Conservation (phyloP, 176 grass and related monocot species). For the Saccharum officinarum region DNA sequence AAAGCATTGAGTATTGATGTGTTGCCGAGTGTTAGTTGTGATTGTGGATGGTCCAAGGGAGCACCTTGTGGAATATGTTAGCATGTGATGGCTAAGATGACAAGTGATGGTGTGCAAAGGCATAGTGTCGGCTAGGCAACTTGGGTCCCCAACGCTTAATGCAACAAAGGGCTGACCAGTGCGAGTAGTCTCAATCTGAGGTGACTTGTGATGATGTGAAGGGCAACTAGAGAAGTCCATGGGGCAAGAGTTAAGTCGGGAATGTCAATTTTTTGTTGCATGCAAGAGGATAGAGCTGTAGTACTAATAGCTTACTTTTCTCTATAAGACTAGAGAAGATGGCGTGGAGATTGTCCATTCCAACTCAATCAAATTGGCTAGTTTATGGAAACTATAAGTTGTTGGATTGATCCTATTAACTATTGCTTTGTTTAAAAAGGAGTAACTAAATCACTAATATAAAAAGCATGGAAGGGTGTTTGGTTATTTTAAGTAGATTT, state of each 20-base stretch:
- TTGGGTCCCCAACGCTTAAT: not conserved
- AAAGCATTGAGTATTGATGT: too few species aligned
- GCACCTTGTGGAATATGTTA: not conserved
- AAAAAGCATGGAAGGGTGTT: not conserved
- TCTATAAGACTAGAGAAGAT: not conserved
- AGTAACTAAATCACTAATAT: not conserved
- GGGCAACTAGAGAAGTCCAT: not conserved
- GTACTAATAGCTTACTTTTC: not conserved
- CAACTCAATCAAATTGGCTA: not conserved
- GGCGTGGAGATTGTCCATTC: not conserved
- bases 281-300: not conserved
- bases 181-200: not conserved
- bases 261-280: not conserved
- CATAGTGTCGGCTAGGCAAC: not conserved
- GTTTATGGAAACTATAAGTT: slow-evolving; percentile 4
- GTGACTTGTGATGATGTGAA: not conserved
- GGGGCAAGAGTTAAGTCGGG: not conserved
- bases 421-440: not conserved
- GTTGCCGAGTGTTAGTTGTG: too few species aligned
- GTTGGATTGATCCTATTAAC: not conserved
- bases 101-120: not conserved
- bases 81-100: not conserved
- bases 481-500: slow-evolving; percentile 6
- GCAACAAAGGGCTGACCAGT: not conserved
- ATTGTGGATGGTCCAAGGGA: not conserved